Base-by-base conservation (phyloP, 495 filamentous ascomycete genomes). In the Clohesyomyces aquaticus region DNA sequence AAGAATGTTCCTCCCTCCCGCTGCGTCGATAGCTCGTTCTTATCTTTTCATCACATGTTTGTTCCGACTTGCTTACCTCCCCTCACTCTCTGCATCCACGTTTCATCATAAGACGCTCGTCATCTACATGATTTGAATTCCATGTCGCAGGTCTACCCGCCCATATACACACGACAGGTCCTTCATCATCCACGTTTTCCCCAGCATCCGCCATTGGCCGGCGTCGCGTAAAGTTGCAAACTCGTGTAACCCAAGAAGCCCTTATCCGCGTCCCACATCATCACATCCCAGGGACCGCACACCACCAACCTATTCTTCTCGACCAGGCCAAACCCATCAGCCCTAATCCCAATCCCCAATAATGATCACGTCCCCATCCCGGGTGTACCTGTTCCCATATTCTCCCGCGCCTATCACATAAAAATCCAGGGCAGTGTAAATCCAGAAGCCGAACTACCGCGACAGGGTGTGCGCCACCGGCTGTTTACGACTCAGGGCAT, bases 401-500 rank as follows among this genome's bases (percentile, higher is more conserved):
- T 52, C 49, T 27, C 18, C 49, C 49, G 23, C 32, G 14, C 32
- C 6, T 38, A 38, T 38, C 32, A n/a, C n/a, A n/a, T n/a, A n/a
- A n/a, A n/a, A n/a, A n/a, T n/a, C n/a, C n/a, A n/a, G n/a, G n/a
- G n/a, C n/a, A n/a, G 32, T 38, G 14, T 6, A 38, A 14, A 6
- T 38, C 6, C 32, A 38, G 6, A 14, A 38, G 32, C 32, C 32
- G 32, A 38, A 38, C 32, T 16, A 26, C 49, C 49, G 27, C 49
- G 23, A 47, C 43, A 6, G 19, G 12, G 8, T 22, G 21, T 19
- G n/a, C 21, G 16, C 45, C 45, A 55, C 52, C 52, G 52, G 52
- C 52, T 55, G 25, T 55, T 41, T 55, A 55, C 52, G 32, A 41
- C 9, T 55, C 52, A 28, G 35, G 29, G 12, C n/a, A 28, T 32